Conservation (phyloP, 371 early-diverging fungal genomes). For the Rhizopus microsporus region DNA sequence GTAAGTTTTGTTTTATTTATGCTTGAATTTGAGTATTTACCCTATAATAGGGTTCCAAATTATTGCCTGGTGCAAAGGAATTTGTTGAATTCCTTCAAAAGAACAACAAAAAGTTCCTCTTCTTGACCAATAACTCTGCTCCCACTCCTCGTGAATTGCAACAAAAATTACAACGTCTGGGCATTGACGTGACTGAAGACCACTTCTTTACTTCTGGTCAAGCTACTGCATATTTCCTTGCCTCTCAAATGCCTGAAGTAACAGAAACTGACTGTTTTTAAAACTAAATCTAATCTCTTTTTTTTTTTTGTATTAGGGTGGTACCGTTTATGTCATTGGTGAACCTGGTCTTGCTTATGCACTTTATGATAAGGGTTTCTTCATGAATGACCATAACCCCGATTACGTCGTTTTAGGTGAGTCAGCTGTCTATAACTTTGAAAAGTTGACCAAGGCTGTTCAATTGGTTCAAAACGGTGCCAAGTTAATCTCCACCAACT, state of each 20-base stretch:
- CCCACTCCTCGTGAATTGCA: constrained; percentile 69
- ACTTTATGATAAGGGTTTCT: constrained; percentile 68
- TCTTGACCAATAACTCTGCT: constrained; percentile 72
- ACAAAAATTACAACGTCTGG: constrained; percentile 60
- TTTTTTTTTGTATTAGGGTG: constrained; percentile 31
- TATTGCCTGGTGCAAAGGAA: constrained; percentile 65
- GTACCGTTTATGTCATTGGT: constrained; percentile 64
- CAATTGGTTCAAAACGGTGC: constrained; percentile 60
- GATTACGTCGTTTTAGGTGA: constrained; percentile 71
- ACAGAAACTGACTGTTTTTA: not conserved
- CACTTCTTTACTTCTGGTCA: constrained; percentile 71
- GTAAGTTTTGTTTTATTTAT: constrained; percentile 36
- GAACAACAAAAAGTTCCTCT: constrained; percentile 65
- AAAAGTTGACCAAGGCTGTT: constrained; percentile 64
- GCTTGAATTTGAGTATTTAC: not conserved
- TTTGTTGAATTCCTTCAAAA: constrained; percentile 62
- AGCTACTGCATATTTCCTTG: constrained; percentile 66
- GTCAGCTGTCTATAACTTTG: constrained; percentile 62
- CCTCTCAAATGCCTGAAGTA: constrained; percentile 60
- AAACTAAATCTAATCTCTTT: not conserved
- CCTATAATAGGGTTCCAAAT: constrained; percentile 51
- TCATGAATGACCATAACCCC: constrained; percentile 65
- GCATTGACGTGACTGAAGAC: constrained; percentile 60
- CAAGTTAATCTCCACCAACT: constrained; percentile 68
- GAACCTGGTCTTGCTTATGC: constrained; percentile 69